Conservation (phyloP, 345 rosid species). For the Boechera divaricarpa region DNA sequence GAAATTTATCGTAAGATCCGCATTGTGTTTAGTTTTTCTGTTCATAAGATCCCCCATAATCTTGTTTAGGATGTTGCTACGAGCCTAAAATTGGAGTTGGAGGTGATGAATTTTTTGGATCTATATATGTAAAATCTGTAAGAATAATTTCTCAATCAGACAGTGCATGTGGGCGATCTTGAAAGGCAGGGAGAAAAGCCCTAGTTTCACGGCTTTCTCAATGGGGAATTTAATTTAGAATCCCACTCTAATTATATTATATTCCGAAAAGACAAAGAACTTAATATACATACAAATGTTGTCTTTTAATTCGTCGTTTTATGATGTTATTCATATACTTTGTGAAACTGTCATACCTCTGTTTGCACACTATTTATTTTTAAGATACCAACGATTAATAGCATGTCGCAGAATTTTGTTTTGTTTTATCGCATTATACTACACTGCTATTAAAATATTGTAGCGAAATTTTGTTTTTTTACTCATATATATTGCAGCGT, state of each 20-base stretch:
- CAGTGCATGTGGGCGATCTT: conserved; percentile 36
- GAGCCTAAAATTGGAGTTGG: neutral
- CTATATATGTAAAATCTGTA: neutral
- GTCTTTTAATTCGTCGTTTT: conserved; percentile 15
- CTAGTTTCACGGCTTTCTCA: conserved; percentile 43
- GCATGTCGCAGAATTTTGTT: neutral
- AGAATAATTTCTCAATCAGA: conserved; percentile 17
- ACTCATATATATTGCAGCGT: too few relatives aligned
- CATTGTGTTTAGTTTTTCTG: neutral
- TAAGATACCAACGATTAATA: conserved; percentile 7
- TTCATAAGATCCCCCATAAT: neutral
- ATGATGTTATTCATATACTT: conserved; percentile 11
- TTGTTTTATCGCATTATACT: neutral
- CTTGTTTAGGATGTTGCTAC: conserved; percentile 1
- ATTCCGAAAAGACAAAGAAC: neutral
- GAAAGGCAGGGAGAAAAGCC: conserved; percentile 34
- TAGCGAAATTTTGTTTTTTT: neutral
- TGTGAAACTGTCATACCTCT: conserved; percentile 10
- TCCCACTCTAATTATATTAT: conserved; percentile 3
- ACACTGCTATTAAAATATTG: neutral
- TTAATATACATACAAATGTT: conserved; percentile 28
- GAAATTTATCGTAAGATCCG: neutral
- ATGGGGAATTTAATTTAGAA: conserved; percentile 10
- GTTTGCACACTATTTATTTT: neutral
- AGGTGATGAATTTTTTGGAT: neutral